Percentiles rank a stretch among this genome's conserved stretches.
Conservation (phyloP, 208 protist species). For the Herpetomonas tarakana region DNA sequence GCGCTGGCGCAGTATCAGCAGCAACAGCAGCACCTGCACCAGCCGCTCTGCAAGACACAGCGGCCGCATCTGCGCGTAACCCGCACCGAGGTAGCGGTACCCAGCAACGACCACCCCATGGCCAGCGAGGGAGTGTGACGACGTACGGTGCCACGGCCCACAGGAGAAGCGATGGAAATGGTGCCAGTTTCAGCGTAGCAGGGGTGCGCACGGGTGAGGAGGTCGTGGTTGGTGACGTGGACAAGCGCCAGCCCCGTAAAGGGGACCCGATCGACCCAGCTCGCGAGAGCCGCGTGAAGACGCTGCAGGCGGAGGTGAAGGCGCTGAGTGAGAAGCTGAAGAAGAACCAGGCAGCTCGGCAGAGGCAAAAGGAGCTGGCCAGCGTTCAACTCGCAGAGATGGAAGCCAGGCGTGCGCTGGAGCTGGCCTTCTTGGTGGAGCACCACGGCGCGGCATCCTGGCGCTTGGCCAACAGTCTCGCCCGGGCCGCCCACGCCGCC, state of each 20-base stretch:
- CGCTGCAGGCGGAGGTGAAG: slow-evolving; percentile 13
- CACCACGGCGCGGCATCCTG: neutral
- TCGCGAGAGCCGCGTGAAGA: neutral
- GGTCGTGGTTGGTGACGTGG: slow-evolving; percentile 21
- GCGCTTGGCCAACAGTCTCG: neutral
- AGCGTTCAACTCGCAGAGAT: neutral
- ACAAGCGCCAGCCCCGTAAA: slow-evolving; percentile 14
- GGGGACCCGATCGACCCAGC: neutral
- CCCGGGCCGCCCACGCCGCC: neutral
- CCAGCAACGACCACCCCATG: too few relatives aligned
- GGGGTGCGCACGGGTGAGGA: slow-evolving; percentile 73
- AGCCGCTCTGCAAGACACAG: too few relatives aligned
- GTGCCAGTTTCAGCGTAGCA: slow-evolving; percentile 31
- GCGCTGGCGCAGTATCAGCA: too few relatives aligned
- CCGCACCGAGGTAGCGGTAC: too few relatives aligned
- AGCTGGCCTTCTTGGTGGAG: neutral
- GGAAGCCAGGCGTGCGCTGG: slow-evolving; percentile 1
- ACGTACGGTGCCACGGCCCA: too few relatives aligned
- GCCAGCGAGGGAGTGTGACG: too few relatives aligned
- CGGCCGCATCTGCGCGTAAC: too few relatives aligned
- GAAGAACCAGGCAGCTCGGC: slow-evolving; percentile 9
- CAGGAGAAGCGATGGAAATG: too few relatives aligned
- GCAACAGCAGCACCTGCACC: too few relatives aligned
- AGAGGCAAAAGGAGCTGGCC: neutral
- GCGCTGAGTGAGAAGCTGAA: slow-evolving; percentile 18